Evolutionary conservation across 2,329 filamentous ascomycete species (phyloP), one percentile per base, ranked within the genome.

Genomic region (Teratosphaeria nubilosa): DNA sequence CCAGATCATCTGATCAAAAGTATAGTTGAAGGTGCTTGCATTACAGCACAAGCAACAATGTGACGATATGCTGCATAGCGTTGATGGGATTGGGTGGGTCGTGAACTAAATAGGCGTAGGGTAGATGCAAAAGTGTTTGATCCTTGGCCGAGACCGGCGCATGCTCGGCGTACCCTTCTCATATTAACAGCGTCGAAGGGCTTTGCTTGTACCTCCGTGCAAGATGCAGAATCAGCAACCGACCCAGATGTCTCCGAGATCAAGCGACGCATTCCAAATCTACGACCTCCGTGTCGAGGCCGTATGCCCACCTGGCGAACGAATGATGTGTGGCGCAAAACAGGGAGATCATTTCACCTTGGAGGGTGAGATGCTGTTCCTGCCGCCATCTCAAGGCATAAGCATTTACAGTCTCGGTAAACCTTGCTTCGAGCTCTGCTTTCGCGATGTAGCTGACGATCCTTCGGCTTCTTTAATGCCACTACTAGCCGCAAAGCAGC

Each of bases 321-420:
- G 60, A 41, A 64, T 63, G 20, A 64, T 63, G 37, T 65, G 63
- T 51, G 63, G 63, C 4, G 62, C 63, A 20, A 62, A 62, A 54
- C 57, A 55, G 16, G 63, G 62, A 13, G 63, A 65, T 45, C 57
- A 63, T 32, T 65, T 65, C 56, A 57, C 61, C 14, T 48, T 65
- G 32, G 52, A 57, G 45, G 63, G 62, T n/a, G 63, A 65, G 56
- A 65, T 65, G 62, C 37, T 65, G 45, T 61, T 64, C 51, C 55
- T 65, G 34, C 61, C 63, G 45, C 51, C 54, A 37, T 57, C 51
- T 32, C 63, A 65, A 54, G 63, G 63, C 3, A 63, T 64, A 30
- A 65, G 63, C 41, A 65, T 65, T 13, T 65, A 65, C 59, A 64
- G 62, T 51, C 56, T 65, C 14, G 58, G 63, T 65, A 51, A 31